Evolutionary conservation across 805 yeast species (phyloP).

Genomic region (Wickerhamiella lipophila): DNA sequence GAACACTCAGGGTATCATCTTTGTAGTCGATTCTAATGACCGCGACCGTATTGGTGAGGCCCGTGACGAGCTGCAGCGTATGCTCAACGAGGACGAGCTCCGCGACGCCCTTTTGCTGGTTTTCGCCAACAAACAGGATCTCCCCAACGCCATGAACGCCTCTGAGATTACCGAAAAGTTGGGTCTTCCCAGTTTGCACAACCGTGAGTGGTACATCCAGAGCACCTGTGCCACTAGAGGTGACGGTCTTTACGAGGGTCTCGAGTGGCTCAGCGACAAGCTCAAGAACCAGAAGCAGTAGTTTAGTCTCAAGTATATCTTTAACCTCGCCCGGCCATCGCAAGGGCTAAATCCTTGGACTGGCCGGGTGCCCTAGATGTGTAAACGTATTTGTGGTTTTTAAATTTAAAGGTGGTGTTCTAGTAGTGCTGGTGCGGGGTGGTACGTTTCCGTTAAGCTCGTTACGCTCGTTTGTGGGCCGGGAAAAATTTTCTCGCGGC

Average conservation of each 20-base stretch:
- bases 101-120: constrained; percentile 92
- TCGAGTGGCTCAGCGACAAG: constrained; percentile 90
- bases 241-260: constrained; percentile 95
- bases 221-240: constrained; percentile 99
- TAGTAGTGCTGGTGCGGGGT: too few relatives aligned
- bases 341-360: too few relatives aligned
- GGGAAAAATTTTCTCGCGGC: too few relatives aligned
- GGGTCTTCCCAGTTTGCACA: constrained; percentile 93
- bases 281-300: constrained; percentile 44
- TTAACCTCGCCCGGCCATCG: not conserved
- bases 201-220: constrained; percentile 98
- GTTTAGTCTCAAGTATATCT: constrained; percentile 3
- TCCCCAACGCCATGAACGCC: constrained; percentile 98
- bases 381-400: not conserved
- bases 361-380: not conserved
- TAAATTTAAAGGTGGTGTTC: too few relatives aligned
- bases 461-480: too few relatives aligned
- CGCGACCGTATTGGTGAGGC: constrained; percentile 97
- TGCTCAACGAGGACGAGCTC: constrained; percentile 96
- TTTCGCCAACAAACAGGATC: constrained; percentile 96
- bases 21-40: constrained; percentile 95
- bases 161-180: constrained; percentile 96
- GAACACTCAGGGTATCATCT: constrained; percentile 96
- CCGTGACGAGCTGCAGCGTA: constrained; percentile 94
- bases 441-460: too few relatives aligned